These are phyloP conservation scores for Ogataea henricii DNA, from an alignment of 805 yeast genomes.

Conservation along the genomic window DNA sequence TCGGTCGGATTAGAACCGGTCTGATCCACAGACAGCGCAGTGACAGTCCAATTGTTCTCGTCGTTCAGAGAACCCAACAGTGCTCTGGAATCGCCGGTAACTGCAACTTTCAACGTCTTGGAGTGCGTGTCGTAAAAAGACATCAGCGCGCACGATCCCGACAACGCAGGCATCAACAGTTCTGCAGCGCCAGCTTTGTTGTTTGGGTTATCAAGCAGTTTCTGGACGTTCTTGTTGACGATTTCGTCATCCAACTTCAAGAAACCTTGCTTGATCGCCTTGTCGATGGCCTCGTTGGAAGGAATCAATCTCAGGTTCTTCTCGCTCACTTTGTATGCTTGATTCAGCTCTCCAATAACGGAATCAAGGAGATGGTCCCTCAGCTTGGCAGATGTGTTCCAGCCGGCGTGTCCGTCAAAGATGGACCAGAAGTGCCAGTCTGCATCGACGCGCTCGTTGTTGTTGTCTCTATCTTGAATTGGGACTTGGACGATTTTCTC, in stretches of 20 bases:
- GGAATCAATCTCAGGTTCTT: slow-evolving; percentile 60
- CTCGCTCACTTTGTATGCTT: slow-evolving; percentile 59
- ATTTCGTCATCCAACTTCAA: slow-evolving; percentile 82
- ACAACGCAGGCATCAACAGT: slow-evolving; percentile 84
- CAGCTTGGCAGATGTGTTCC: slow-evolving; percentile 86
- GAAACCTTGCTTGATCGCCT: slow-evolving; percentile 81
- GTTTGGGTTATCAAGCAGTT: slow-evolving; percentile 67
- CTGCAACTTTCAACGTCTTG: slow-evolving; percentile 79
- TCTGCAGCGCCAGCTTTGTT: slow-evolving; percentile 67
- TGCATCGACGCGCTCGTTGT: slow-evolving; percentile 44
- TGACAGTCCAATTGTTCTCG: slow-evolving; percentile 79
- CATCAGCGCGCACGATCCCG: slow-evolving; percentile 92
- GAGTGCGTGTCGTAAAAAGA: slow-evolving; percentile 82
- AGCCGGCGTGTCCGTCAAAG: slow-evolving; percentile 97
- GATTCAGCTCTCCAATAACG: slow-evolving; percentile 76
- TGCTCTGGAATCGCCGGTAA: slow-evolving; percentile 95
- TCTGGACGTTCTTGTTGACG: slow-evolving; percentile 71
- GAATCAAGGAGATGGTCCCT: slow-evolving; percentile 75
- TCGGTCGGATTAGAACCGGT: slow-evolving; percentile 91
- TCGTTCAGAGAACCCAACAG: slow-evolving; percentile 72
- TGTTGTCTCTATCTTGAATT: slow-evolving; percentile 57
- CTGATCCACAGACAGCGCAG: slow-evolving; percentile 85
- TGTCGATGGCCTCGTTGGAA: slow-evolving; percentile 67
- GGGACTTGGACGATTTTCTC: slow-evolving; percentile 80
- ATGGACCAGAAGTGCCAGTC: slow-evolving; percentile 97